These are phyloP conservation scores for Sugiyamaella sp. DNA, from an alignment of 1,139 yeast species.

Conservation along the genomic window DNA sequence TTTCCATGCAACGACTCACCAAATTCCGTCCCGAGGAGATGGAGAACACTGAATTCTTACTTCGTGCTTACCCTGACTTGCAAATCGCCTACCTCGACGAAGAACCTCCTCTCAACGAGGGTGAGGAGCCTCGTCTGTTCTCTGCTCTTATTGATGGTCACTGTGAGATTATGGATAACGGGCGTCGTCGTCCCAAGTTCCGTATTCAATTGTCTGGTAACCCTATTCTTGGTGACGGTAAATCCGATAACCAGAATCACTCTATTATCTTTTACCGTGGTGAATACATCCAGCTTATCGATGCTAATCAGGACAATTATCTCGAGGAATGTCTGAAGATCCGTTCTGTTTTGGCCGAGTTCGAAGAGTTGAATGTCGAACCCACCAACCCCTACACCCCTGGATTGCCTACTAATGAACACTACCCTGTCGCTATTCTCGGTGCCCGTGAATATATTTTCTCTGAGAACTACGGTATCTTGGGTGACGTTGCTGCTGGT, in stretches of 20 bases:
- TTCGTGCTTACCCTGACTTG: slow-evolving; percentile 97
- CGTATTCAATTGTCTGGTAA: slow-evolving; percentile 98
- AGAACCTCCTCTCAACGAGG: slow-evolving; percentile 83
- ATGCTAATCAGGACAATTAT: slow-evolving; percentile 98
- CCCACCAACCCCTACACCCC: slow-evolving; percentile 51
- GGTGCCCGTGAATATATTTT: slow-evolving; percentile 99
- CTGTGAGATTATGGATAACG: slow-evolving; percentile 96
- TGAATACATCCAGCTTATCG: slow-evolving; percentile 96
- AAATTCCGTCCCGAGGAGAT: slow-evolving; percentile 96
- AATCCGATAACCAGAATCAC: slow-evolving; percentile 98
- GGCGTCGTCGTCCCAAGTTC: slow-evolving; percentile 98
- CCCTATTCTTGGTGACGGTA: slow-evolving; percentile 99
- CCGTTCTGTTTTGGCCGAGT: slow-evolving; percentile 95
- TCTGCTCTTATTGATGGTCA: slow-evolving; percentile 98
- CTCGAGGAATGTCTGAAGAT: slow-evolving; percentile 98
- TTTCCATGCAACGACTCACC: slow-evolving; percentile 97
- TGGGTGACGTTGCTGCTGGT: slow-evolving; percentile 99
- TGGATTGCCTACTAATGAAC: slow-evolving; percentile 41
- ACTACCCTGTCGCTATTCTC: slow-evolving; percentile 87
- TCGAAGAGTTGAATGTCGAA: slow-evolving; percentile 84
- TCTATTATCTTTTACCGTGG: slow-evolving; percentile 97
- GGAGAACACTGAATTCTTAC: slow-evolving; percentile 96
- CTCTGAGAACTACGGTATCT: slow-evolving; percentile 97
- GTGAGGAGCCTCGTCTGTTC: slow-evolving; percentile 96
- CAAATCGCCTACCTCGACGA: slow-evolving; percentile 98